Percentiles rank a stretch among this genome's conserved stretches.
phyloP scores from a whole-genome alignment of 2,329 filamentous ascomycete species.

The Cercospora canescens region DNA sequence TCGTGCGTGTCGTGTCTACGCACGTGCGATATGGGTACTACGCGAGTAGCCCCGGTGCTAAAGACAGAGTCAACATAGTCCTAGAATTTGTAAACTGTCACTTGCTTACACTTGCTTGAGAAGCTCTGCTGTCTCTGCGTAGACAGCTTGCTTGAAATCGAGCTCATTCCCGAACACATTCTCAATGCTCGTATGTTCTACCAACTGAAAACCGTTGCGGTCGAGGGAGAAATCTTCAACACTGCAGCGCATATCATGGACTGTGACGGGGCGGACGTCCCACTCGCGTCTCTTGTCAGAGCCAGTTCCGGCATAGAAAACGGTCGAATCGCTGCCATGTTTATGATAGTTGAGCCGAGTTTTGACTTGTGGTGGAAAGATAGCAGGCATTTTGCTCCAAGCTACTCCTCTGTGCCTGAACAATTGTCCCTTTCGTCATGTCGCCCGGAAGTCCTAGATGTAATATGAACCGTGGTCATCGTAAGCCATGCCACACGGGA shows the following conservation, averaged over 20 bases:
- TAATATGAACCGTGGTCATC: neutral
- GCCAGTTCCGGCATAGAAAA: neutral
- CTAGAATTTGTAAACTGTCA: neutral
- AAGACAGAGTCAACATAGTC: neutral
- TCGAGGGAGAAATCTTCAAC: constrained; percentile 1
- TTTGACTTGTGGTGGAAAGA: neutral
- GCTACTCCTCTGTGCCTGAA: neutral
- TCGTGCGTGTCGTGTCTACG: neutral
- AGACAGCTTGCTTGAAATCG: neutral
- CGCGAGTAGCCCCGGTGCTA: neutral
- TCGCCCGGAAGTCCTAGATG: neutral
- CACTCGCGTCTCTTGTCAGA: constrained; percentile 3
- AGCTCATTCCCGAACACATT: neutral
- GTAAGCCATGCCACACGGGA: neutral
- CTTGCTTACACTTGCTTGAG: neutral
- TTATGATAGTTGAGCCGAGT: neutral
- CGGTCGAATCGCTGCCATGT: neutral
- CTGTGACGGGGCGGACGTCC: neutral
- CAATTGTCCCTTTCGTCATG: neutral
- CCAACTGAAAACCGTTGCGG: constrained; percentile 7
- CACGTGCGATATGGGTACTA: constrained; percentile 1
- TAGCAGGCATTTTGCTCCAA: neutral
- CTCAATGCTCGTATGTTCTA: neutral
- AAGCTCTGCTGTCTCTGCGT: neutral
- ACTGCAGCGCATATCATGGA: neutral